Evolutionary conservation across 306 rosid genomes (phyloP), one percentile per base, ranked within the genome.

Genomic region (Canavalia gladiata): DNA sequence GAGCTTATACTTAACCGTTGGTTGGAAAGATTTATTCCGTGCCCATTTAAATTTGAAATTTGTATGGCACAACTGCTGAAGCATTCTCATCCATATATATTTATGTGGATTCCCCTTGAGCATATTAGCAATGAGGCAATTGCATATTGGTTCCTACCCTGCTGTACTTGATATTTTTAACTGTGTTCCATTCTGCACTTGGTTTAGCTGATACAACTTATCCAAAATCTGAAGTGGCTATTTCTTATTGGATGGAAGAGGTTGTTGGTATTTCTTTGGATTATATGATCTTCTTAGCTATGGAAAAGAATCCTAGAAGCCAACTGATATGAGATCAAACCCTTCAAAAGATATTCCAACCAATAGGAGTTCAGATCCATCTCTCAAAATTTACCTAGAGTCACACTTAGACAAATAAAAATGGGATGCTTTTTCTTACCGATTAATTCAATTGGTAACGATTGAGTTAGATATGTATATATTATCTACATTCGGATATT

Each of bases 151-250:
- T 42, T 59, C 76, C 69, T 42, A 29, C 18, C 2, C 2, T 74
- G 54, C 35, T 8, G 39, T 50, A 12, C 0, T 3, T 57, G 13
- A 59, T 70, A 42, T 33, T 64, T 64, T 81, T 62, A 63, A 49
- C 58, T 0, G 29, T 50, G 31, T 49, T 37, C 5, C 57, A 30
- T 81, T 64, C 41, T 66, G 67, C 72, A 28, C 41, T 41, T 31
- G 12, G 30, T 68, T 74, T 41, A 59, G 74, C 11, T 42, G 55
- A 58, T 12, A 55, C 41, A 30, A 4, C 58, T 34, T 77, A 85
- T 49, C 77, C 74, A 64, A 72, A 64, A 72, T 55, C 56, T 55
- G n/a, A 72, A 39, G 39, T 65, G 77, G 55, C 81, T 33, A 5
- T 11, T 41, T 60, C 69, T 76, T 41, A 72, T 66, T 65, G 85